Conservation (phyloP, 768 basidiomycete genomes). For the Omphalotus guepiniiformis region DNA sequence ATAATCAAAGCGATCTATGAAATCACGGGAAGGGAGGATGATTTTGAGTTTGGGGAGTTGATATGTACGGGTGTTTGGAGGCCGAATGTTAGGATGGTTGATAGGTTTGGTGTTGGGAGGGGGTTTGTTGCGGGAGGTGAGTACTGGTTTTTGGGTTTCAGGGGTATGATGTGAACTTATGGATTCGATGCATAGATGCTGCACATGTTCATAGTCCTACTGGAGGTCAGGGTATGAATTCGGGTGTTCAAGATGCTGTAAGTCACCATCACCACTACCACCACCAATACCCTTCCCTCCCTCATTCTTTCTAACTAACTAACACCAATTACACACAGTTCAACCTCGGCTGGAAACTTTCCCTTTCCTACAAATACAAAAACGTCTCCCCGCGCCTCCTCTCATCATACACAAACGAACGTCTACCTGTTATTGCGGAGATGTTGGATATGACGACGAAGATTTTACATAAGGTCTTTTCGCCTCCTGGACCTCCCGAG, state of each 20-base stretch:
- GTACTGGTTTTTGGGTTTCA: not conserved
- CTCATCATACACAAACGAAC: constrained; percentile 38
- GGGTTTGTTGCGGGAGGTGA: constrained; percentile 48
- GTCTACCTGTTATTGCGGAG: constrained; percentile 40
- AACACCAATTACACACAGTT: constrained; percentile 17
- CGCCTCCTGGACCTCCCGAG: no score
- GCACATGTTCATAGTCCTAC: constrained; percentile 43
- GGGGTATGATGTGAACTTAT: not conserved
- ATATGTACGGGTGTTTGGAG: constrained; percentile 27
- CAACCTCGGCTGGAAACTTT: constrained; percentile 44
- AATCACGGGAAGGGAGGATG: constrained; percentile 17
- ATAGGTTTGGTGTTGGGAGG: constrained; percentile 35
- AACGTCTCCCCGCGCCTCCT: constrained; percentile 35
- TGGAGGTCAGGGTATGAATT: constrained; percentile 38
- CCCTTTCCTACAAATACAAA: constrained; percentile 31
- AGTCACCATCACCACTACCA: no score
- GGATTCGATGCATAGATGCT: constrained; percentile 30
- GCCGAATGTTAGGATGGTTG: constrained; percentile 45
- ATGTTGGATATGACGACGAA: constrained; percentile 36
- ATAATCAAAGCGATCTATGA: constrained; percentile 26
- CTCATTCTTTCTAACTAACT: not conserved
- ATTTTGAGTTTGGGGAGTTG: constrained; percentile 27
- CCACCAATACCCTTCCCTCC: not conserved
- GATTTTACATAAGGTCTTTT: constrained; percentile 14
- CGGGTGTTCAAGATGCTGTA: constrained; percentile 34